Conservation (phyloP, 805 yeast genomes). For the Candida nemodendra region DNA sequence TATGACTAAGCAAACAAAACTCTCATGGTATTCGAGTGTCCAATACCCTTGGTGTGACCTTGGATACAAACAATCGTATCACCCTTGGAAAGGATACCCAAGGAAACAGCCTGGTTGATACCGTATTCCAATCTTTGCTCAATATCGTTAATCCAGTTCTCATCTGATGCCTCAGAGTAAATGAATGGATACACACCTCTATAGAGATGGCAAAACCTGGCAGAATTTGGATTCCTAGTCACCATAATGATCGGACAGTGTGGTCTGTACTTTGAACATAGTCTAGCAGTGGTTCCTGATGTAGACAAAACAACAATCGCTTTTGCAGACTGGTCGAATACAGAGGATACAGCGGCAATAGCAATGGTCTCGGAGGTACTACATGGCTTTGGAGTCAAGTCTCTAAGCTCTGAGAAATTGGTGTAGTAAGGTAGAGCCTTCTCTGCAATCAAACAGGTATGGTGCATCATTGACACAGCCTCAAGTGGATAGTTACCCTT, state of each 20-base stretch:
- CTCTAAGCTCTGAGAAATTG: slow-evolving; percentile 83
- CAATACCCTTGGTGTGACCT: slow-evolving; percentile 98
- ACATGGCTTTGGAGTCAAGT: slow-evolving; percentile 83
- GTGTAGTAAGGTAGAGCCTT: slow-evolving; percentile 87
- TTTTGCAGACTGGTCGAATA: slow-evolving; percentile 94
- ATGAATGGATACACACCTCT: slow-evolving; percentile 99
- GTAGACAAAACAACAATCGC: slow-evolving; percentile 96
- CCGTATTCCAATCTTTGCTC: slow-evolving; percentile 94
- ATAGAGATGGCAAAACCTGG: slow-evolving; percentile 93
- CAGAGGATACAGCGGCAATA: slow-evolving; percentile 93
- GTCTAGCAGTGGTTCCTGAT: slow-evolving; percentile 92
- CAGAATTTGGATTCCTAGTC: slow-evolving; percentile 90
- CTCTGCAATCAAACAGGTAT: slow-evolving; percentile 94
- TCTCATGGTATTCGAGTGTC: slow-evolving; percentile 98
- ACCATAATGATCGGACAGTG: slow-evolving; percentile 96
- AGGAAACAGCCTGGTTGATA: slow-evolving; percentile 79
- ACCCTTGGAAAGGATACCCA: slow-evolving; percentile 84
- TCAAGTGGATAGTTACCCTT: slow-evolving; percentile 98
- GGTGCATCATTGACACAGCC: slow-evolving; percentile 99
- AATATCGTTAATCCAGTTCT: slow-evolving; percentile 94
- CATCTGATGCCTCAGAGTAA: slow-evolving; percentile 61
- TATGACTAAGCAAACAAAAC: slow-evolving; percentile 63
- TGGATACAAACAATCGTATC: slow-evolving; percentile 92
- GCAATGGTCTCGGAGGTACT: slow-evolving; percentile 96
- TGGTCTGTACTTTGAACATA: slow-evolving; percentile 97